A percentile compares a stretch with the other conserved stretches of the same genome.
phyloP scores from a whole-genome alignment of 1,284 basidiomycete species.

The Phellinidium pouzarii region DNA sequence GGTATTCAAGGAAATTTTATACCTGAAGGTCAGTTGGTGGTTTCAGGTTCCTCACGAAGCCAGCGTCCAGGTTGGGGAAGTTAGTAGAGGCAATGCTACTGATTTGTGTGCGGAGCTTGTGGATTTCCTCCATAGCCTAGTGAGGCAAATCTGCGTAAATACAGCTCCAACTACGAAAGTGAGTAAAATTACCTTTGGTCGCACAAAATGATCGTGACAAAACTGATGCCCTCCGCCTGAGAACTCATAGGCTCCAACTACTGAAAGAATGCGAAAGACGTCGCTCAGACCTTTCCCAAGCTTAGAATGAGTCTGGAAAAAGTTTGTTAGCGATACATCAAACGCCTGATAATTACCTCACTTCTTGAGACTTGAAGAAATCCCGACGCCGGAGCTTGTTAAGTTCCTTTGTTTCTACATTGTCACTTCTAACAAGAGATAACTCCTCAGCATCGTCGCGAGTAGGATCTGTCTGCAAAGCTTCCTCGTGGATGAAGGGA shows the following conservation, averaged over 20 bases:
- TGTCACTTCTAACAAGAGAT: constrained; percentile 50
- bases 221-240: constrained; percentile 76
- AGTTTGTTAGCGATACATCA: constrained; percentile 11
- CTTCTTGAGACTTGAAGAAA: constrained; percentile 78
- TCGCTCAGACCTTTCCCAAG: constrained; percentile 87
- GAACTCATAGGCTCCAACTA: constrained; percentile 95
- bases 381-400: constrained; percentile 58
- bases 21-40: constrained; percentile 78
- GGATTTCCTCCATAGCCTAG: constrained; percentile 98
- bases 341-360: constrained; percentile 30
- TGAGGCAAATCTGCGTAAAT: not conserved
- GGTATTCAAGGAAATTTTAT: not conserved
- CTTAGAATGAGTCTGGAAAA: constrained; percentile 61
- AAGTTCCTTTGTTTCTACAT: constrained; percentile 60
- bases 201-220: constrained; percentile 87
- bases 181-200: constrained; percentile 63
- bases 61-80: constrained; percentile 55
- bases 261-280: constrained; percentile 82
- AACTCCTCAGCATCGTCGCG: constrained; percentile 40
- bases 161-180: not conserved
- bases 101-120: constrained; percentile 91
- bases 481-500: constrained; percentile 87
- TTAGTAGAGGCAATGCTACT: constrained; percentile 73
- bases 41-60: constrained; percentile 52
- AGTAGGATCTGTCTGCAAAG: constrained; percentile 41